phyloP scores from a whole-genome alignment of 768 basidiomycete species.

The Vararia minispora region DNA sequence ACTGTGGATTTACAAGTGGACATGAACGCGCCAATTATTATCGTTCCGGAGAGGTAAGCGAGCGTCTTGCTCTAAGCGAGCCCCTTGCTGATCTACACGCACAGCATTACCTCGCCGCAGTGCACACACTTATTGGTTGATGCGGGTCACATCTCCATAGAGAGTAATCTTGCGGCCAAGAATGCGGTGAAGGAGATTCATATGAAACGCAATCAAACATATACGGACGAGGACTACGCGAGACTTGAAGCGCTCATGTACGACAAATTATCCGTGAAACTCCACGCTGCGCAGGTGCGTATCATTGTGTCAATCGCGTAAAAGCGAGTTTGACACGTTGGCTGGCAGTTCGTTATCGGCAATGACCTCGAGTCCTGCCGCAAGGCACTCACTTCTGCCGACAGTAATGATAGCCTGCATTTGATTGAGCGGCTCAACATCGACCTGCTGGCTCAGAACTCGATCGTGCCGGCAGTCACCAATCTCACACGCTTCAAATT shows the following conservation, averaged over 20 bases:
- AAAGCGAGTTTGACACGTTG: slow-evolving; percentile 1
- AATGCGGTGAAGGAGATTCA: slow-evolving; percentile 65
- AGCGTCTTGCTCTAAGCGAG: too few species aligned
- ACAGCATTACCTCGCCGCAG: slow-evolving; percentile 60
- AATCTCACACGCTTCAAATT: slow-evolving; percentile 85
- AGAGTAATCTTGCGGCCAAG: slow-evolving; percentile 84
- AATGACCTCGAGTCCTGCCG: slow-evolving; percentile 73
- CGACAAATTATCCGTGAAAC: slow-evolving; percentile 72
- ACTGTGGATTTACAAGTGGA: slow-evolving; percentile 96
- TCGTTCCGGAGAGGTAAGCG: slow-evolving; percentile 92
- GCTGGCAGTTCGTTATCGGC: slow-evolving; percentile 75
- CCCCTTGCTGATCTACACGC: too few species aligned
- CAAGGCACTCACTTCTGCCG: slow-evolving; percentile 55
- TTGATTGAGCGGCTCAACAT: slow-evolving; percentile 89
- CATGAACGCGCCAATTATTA: slow-evolving; percentile 93
- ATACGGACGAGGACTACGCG: slow-evolving; percentile 78
- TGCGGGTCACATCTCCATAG: slow-evolving; percentile 92
- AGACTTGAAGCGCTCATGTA: slow-evolving; percentile 91
- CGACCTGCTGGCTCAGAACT: slow-evolving; percentile 81
- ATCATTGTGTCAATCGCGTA: neutral
- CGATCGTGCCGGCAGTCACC: slow-evolving; percentile 76
- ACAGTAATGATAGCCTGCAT: slow-evolving; percentile 59
- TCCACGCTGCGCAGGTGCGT: slow-evolving; percentile 82
- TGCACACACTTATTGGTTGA: slow-evolving; percentile 88
- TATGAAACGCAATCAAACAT: slow-evolving; percentile 73